Conservation (phyloP, 2,329 filamentous ascomycete species). For the Huntiella omanensis region DNA sequence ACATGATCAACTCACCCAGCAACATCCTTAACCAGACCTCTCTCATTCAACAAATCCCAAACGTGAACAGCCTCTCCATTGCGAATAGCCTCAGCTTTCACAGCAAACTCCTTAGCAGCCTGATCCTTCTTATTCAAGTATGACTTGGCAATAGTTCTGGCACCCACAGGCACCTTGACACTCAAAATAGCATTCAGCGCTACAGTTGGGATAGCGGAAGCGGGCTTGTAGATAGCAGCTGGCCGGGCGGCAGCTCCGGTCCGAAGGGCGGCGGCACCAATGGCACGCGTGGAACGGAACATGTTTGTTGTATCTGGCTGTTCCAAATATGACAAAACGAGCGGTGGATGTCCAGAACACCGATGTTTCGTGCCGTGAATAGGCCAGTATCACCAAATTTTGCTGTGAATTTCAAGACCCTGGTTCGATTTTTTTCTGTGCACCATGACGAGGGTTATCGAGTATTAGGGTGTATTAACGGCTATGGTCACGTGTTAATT, state of each 20-base stretch:
- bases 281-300: constrained; percentile 8
- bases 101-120: constrained; percentile 29
- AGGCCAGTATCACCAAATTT: no score
- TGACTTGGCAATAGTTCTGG: constrained; percentile 23
- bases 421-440: no score
- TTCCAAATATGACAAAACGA: not conserved
- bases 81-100: constrained; percentile 27
- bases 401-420: no score
- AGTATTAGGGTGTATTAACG: no score
- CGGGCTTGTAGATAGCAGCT: not conserved
- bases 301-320: not conserved
- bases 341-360: no score
- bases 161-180: constrained; percentile 5
- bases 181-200: not conserved
- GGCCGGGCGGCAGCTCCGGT: constrained; percentile 4
- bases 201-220: not conserved
- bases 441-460: no score
- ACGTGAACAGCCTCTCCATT: constrained; percentile 32
- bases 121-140: constrained; percentile 25
- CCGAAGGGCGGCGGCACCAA: not conserved
- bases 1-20: constrained; percentile 41
- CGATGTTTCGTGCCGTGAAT: no score
- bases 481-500: no score
- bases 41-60: constrained; percentile 47
- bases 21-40: constrained; percentile 55